A percentile compares a stretch with the other conserved stretches of the same genome.
Conservation (phyloP, 371 early-diverging fungal genomes). For the Parasitella parasitica region DNA sequence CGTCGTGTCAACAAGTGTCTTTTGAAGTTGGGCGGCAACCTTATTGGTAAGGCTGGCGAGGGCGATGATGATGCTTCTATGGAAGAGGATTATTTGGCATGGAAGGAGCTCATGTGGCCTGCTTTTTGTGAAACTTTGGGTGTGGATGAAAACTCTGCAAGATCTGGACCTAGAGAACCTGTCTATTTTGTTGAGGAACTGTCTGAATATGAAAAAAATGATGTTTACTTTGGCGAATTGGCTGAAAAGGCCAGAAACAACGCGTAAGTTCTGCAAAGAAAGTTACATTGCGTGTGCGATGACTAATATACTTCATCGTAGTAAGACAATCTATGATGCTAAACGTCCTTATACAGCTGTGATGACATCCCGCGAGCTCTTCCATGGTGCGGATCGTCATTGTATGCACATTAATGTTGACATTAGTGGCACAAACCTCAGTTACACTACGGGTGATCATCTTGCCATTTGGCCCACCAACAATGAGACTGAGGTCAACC, state of each 20-base stretch:
- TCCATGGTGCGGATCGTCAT: conserved; percentile 67
- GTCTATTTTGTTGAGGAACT: conserved; percentile 46
- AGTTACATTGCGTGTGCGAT: not conserved
- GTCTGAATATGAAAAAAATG: conserved; percentile 32
- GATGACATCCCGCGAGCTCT: conserved; percentile 69
- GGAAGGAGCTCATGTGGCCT: conserved; percentile 88
- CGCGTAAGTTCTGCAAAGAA: conserved; percentile 28
- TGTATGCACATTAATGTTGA: conserved; percentile 94
- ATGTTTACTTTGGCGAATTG: conserved; percentile 64
- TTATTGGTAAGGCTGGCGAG: conserved; percentile 83
- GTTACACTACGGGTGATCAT: conserved; percentile 94
- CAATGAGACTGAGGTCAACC: conserved; percentile 71
- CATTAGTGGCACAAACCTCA: conserved; percentile 74
- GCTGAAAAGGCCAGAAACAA: conserved; percentile 44
- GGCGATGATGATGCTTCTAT: conserved; percentile 96
- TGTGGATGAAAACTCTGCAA: conserved; percentile 56
- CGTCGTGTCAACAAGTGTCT: conserved; percentile 68
- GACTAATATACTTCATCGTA: conserved; percentile 5
- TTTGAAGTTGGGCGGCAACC: conserved; percentile 69
- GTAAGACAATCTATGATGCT: conserved; percentile 62
- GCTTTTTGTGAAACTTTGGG: conserved; percentile 74
- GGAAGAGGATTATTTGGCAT: conserved; percentile 93
- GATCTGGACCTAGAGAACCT: conserved; percentile 39
- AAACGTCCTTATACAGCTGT: conserved; percentile 81
- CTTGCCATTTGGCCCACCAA: conserved; percentile 92